Evolutionary conservation across 441 rosid species (phyloP).

Genomic region (Pelargonium australe): DNA sequence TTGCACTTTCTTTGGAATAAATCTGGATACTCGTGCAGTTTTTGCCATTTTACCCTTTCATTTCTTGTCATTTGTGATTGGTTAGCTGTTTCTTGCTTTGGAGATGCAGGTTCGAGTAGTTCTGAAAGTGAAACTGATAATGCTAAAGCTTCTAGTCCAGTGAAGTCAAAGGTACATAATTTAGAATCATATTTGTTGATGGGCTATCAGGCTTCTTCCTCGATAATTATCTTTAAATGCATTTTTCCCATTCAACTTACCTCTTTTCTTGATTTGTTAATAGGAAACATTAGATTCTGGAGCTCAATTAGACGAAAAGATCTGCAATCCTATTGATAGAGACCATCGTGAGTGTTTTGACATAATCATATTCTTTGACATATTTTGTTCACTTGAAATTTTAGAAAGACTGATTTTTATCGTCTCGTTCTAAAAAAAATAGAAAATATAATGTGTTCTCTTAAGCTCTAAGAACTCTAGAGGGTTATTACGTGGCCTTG

Average conservation of each 20-base stretch:
- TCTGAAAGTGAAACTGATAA: slow-evolving; percentile 46
- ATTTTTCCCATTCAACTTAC: neutral
- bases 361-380: slow-evolving; percentile 8
- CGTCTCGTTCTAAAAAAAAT: neutral
- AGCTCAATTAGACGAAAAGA: slow-evolving; percentile 39
- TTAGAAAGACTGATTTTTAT: neutral
- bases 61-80: neutral
- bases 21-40: neutral
- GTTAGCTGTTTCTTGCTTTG: slow-evolving; percentile 12
- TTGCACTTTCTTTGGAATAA: too few relatives aligned
- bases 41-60: neutral
- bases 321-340: slow-evolving; percentile 35
- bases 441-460: neutral
- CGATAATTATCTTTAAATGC: neutral
- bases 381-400: neutral
- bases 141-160: slow-evolving; percentile 37
- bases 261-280: slow-evolving; percentile 26
- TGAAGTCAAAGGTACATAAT: slow-evolving; percentile 34
- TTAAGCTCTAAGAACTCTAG: neutral
- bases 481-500: neutral
- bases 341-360: slow-evolving; percentile 47
- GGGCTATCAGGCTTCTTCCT: neutral
- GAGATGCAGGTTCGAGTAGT: slow-evolving; percentile 54
- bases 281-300: slow-evolving; percentile 34
- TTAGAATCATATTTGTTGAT: neutral